These are phyloP conservation scores for Bipolaris gigantea DNA, from an alignment of 2,329 filamentous ascomycete genomes.

Conservation along the genomic window DNA sequence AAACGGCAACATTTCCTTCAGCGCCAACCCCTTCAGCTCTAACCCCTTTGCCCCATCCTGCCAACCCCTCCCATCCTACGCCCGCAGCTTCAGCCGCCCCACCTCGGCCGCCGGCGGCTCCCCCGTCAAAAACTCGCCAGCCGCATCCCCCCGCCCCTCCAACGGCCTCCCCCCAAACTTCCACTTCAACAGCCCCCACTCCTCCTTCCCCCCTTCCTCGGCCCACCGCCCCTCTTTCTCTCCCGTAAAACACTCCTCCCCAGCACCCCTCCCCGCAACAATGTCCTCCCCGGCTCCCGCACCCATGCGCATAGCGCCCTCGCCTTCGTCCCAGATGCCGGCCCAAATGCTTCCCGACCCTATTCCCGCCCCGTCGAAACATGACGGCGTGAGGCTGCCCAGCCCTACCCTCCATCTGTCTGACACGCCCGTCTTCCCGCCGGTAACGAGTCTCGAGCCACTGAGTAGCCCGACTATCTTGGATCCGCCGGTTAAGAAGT, in stretches of 20 bases:
- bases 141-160: conserved; percentile 38
- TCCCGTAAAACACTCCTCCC: conserved; percentile 45
- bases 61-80: conserved; percentile 22
- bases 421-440: conserved; percentile 57
- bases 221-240: conserved; percentile 41
- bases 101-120: conserved; percentile 36
- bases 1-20: conserved; percentile 34
- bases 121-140: conserved; percentile 42
- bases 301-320: conserved; percentile 32
- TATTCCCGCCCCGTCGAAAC: conserved; percentile 52
- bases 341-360: conserved; percentile 41
- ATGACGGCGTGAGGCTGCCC: conserved; percentile 42
- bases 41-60: conserved; percentile 24
- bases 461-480: conserved; percentile 60
- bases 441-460: conserved; percentile 60
- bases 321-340: conserved; percentile 34
- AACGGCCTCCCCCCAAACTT: conserved; percentile 38
- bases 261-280: conserved; percentile 38
- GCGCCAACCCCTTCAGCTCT: conserved; percentile 20
- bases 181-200: conserved; percentile 50
- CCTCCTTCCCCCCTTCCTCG: conserved; percentile 48
- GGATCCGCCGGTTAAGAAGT: conserved; percentile 62
- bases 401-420: conserved; percentile 38
- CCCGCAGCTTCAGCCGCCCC: conserved; percentile 37
- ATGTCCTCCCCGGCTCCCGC: conserved; percentile 39